These are phyloP conservation scores for Coemansia sp. DNA, from an alignment of 192 early-diverging fungal genomes.

Conservation along the genomic window DNA sequence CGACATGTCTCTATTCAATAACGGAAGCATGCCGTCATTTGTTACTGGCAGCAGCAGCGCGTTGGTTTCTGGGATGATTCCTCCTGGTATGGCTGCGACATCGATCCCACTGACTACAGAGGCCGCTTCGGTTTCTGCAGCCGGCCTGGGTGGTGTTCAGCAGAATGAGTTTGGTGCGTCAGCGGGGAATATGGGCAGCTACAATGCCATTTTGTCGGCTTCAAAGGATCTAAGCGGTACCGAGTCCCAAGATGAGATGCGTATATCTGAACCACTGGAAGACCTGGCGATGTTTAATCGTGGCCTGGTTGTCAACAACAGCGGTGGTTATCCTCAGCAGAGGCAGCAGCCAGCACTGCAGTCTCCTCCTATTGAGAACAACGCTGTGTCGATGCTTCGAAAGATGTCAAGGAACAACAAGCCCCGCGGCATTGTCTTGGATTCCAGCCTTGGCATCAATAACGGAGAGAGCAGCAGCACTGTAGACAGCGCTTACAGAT, in stretches of 20 bases:
- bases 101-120: neutral
- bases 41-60: neutral
- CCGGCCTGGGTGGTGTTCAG: neutral
- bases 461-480: neutral
- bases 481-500: neutral
- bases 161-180: neutral
- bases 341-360: slow-evolving; percentile 19
- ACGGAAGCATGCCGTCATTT: neutral
- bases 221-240: neutral
- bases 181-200: neutral
- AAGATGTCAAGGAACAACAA: slow-evolving; percentile 44
- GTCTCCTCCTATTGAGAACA: slow-evolving; percentile 40
- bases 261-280: slow-evolving; percentile 22
- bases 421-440: slow-evolving; percentile 8
- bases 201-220: neutral
- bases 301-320: slow-evolving; percentile 18
- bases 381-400: slow-evolving; percentile 45
- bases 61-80: slow-evolving; percentile 1
- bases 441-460: neutral
- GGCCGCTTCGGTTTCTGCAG: neutral
- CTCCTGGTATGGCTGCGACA: neutral
- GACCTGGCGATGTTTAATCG: slow-evolving; percentile 24
- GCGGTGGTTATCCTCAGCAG: slow-evolving; percentile 1
- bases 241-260: slow-evolving; percentile 12
- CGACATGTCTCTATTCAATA: neutral